Conservation (phyloP, 177 flowering plant genomes). For the Tripterygium wilfordii region DNA sequence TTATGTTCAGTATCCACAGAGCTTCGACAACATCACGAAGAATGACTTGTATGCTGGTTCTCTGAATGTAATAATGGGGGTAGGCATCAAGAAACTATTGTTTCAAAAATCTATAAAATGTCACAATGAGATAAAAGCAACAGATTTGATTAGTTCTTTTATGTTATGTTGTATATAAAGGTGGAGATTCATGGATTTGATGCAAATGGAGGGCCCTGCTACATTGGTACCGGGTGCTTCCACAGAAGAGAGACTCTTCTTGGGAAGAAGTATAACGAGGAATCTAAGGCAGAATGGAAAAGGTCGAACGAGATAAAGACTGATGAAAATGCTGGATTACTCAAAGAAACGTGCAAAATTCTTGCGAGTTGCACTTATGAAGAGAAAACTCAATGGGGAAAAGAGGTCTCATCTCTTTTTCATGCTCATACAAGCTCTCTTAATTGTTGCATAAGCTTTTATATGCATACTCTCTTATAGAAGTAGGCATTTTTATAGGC, state of each 20-base stretch:
- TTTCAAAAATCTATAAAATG: too few species aligned
- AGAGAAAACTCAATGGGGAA: slow-evolving; percentile 46
- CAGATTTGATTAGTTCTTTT: neutral
- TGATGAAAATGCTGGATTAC: slow-evolving; percentile 4
- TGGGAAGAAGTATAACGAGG: slow-evolving; percentile 22
- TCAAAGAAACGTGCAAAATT: slow-evolving; percentile 25
- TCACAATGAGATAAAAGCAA: too few species aligned
- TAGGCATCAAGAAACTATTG: neutral
- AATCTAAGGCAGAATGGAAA: slow-evolving; percentile 10
- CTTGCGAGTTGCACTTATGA: slow-evolving; percentile 39
- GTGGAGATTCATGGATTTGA: slow-evolving; percentile 36
- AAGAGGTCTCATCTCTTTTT: slow-evolving; percentile 26
- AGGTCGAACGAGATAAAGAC: neutral
- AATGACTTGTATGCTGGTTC: slow-evolving; percentile 23
- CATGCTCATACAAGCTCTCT: neutral
- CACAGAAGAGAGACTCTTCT: slow-evolving; percentile 36
- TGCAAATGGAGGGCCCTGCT: slow-evolving; percentile 29
- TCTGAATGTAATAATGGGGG: neutral
- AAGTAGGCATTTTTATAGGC: too few species aligned
- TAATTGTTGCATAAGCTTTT: neutral
- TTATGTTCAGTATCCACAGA: slow-evolving; percentile 33
- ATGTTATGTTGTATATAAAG: slow-evolving; percentile 22
- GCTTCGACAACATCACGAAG: slow-evolving; percentile 19
- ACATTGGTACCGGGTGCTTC: slow-evolving; percentile 47
- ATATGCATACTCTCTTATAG: too few species aligned